These are phyloP conservation scores for Eimeria falciformis DNA, from an alignment of 169 alveolate genomes.

Conservation along the genomic window DNA sequence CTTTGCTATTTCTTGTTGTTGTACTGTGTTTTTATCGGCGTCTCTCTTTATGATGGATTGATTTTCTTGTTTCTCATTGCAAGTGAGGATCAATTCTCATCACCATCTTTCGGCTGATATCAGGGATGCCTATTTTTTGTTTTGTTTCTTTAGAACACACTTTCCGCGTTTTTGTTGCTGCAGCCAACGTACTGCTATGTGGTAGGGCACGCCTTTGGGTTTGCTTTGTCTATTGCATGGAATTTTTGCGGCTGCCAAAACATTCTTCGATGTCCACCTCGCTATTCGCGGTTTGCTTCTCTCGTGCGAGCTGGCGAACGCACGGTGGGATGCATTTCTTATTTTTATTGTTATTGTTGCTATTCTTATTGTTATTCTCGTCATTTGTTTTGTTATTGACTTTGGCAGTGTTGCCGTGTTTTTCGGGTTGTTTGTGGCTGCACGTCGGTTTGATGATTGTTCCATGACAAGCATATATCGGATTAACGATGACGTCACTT, in stretches of 20 bases:
- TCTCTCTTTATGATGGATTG: neutral
- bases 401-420: neutral
- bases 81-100: neutral
- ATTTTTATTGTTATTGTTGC: no score
- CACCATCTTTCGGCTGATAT: constrained; percentile 64
- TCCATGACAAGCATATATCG: constrained; percentile 58
- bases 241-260: constrained; percentile 11
- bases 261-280: constrained; percentile 15
- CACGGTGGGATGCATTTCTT: constrained; percentile 45
- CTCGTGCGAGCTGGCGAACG: constrained; percentile 34
- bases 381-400: neutral
- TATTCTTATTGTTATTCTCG: no score
- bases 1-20: neutral
- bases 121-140: neutral
- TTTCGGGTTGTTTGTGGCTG: neutral
- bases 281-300: constrained; percentile 50
- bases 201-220: neutral
- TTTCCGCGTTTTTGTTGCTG: neutral
- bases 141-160: neutral
- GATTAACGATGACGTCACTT: constrained; percentile 14
- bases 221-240: constrained; percentile 22
- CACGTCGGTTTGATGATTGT: constrained; percentile 5
- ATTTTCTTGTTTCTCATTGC: neutral
- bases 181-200: constrained; percentile 62
- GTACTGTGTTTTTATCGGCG: neutral